These are phyloP conservation scores for Oidiodendron maius DNA, from an alignment of 495 filamentous ascomycete genomes.

Conservation along the genomic window DNA sequence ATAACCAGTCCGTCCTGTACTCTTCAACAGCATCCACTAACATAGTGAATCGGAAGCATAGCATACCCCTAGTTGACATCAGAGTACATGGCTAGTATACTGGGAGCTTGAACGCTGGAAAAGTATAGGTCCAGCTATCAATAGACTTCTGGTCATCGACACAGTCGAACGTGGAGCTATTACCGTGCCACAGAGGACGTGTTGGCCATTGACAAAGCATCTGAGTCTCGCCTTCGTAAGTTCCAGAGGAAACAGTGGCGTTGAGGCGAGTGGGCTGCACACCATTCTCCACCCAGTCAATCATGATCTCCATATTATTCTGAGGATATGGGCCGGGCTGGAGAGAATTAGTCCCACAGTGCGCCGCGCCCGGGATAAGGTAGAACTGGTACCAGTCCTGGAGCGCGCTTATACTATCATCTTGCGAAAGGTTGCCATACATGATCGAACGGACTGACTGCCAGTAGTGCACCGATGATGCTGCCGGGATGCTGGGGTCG, in stretches of 20 bases:
- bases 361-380: constrained; percentile 44
- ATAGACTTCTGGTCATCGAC: constrained; percentile 36
- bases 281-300: constrained; percentile 47
- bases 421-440: constrained; percentile 33
- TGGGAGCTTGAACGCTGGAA: constrained; percentile 22
- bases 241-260: constrained; percentile 30
- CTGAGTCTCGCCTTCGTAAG: constrained; percentile 32
- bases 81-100: no score
- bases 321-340: constrained; percentile 40
- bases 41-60: no score
- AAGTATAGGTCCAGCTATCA: constrained; percentile 34
- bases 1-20: no score
- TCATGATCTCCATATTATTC: constrained; percentile 38
- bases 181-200: constrained; percentile 34
- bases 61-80: no score
- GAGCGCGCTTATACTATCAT: constrained; percentile 30
- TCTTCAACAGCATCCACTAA: no score
- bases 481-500: constrained; percentile 39
- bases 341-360: constrained; percentile 36
- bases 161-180: constrained; percentile 31
- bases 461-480: constrained; percentile 40
- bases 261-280: constrained; percentile 35
- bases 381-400: constrained; percentile 48
- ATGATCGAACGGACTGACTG: constrained; percentile 44
- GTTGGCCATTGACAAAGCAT: constrained; percentile 41